Evolutionary conservation across 768 basidiomycete genomes (phyloP).

Genomic region (Kwoniella newhampshirensis): DNA sequence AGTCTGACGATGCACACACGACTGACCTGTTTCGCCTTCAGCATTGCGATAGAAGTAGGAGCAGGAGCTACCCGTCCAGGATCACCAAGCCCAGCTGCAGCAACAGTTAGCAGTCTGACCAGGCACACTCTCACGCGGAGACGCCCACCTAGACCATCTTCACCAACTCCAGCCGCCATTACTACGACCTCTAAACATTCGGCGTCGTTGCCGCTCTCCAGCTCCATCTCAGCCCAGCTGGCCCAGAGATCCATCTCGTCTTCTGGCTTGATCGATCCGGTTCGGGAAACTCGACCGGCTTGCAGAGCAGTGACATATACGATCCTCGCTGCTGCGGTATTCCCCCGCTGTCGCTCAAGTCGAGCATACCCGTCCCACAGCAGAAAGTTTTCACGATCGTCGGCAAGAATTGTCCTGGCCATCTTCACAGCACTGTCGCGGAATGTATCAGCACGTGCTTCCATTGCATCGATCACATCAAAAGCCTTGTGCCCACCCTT

Average conservation of each 20-base stretch:
- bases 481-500: slow-evolving; percentile 24
- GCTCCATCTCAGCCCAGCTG: slow-evolving; percentile 56
- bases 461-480: not conserved
- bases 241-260: slow-evolving; percentile 48
- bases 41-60: slow-evolving; percentile 16
- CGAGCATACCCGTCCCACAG: slow-evolving; percentile 56
- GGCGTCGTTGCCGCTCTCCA: slow-evolving; percentile 33
- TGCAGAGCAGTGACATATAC: slow-evolving; percentile 55
- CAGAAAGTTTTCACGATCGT: slow-evolving; percentile 49
- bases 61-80: slow-evolving; percentile 11
- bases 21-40: slow-evolving; percentile 39
- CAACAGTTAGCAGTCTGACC: slow-evolving; percentile 12
- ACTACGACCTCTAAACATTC: slow-evolving; percentile 30
- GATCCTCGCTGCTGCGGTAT: slow-evolving; percentile 50
- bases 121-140: not conserved
- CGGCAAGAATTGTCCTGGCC: slow-evolving; percentile 51
- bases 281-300: slow-evolving; percentile 21
- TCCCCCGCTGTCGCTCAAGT: slow-evolving; percentile 49
- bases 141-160: slow-evolving; percentile 4
- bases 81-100: slow-evolving; percentile 13
- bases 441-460: not conserved
- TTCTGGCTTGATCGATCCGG: slow-evolving; percentile 5
- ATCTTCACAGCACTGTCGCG: slow-evolving; percentile 52
- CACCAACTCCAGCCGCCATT: slow-evolving; percentile 14
- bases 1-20: not conserved